Evolutionary conservation across 2,329 filamentous ascomycete genomes (phyloP), one percentile per base, ranked within the genome.

Genomic region (Truncatella angustata): DNA sequence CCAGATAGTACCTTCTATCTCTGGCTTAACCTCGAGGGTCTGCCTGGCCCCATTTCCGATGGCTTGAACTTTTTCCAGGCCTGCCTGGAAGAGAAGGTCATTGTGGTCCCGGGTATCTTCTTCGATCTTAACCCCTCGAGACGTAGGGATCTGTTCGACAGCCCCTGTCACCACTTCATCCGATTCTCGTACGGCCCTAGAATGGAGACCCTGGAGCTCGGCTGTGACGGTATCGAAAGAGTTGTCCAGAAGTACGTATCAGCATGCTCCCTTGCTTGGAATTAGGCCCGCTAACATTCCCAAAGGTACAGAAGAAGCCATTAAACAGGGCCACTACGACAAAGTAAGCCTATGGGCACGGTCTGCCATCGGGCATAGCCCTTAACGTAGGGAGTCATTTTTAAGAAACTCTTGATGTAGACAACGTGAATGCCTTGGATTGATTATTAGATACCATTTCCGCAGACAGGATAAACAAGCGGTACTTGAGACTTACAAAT

Each of bases 51-150:
- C 56, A 96, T 97, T 69, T 87, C 88, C 54, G 93, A 97, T 68
- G 93, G 93, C 7, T 77, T 97, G 64, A 96, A 96, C 76, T 97
- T 97, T 81, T 97, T 97, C 84, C 85, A 94, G 69, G 91, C 91
- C 26, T 94, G 94, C 66, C 76, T 97, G 40, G 85, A 89, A 65
- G 91, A 97, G 77, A 95, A 95, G 79, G 90, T 95, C 60, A 97
- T 97, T 65, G 91, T 97, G 16, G 93, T 97, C 4, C 93, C 93
- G 0, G 93, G 93, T 54, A 97, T 97, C 70, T 97, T 97, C 81
- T 97, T 97, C 69, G 93, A 97, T 65, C 73, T 97, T 58, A 97
- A 97, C 75, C 93, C 93, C 4, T 87, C 88, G 32, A 88, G 91
- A 69, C 82, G 93, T 58, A 81, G 93, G 67, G 93, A 97, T 70